Evolutionary conservation across 1,139 yeast species (phyloP).

Genomic region (Taphrina wiesneri): DNA sequence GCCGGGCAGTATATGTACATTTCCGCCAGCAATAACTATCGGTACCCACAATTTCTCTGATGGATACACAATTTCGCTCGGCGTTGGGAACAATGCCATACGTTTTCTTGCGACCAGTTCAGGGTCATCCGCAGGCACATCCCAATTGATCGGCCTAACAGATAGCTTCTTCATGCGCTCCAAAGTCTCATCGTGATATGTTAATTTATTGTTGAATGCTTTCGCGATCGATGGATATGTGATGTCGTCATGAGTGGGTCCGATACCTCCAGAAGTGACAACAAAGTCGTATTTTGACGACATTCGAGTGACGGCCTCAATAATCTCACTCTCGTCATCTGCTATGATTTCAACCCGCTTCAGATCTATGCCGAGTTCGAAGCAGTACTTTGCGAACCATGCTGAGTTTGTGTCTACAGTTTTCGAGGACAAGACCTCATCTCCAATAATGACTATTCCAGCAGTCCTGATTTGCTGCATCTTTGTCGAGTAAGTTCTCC

Average conservation of each 20-base stretch:
- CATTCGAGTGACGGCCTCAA: constrained; percentile 54
- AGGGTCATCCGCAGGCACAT: constrained; percentile 45
- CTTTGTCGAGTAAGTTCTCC: neutral
- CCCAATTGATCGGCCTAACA: constrained; percentile 47
- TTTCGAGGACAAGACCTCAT: constrained; percentile 85
- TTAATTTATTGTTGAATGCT: constrained; percentile 58
- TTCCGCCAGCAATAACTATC: constrained; percentile 61
- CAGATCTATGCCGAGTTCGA: constrained; percentile 63
- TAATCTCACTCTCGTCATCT: constrained; percentile 69
- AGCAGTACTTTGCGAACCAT: constrained; percentile 70
- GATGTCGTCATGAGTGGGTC: constrained; percentile 88
- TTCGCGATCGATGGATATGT: constrained; percentile 69
- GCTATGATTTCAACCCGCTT: constrained; percentile 71
- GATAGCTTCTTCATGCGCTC: constrained; percentile 59
- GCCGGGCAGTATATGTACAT: constrained; percentile 76
- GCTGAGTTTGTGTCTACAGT: constrained; percentile 76
- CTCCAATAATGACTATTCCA: constrained; percentile 68
- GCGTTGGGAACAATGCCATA: constrained; percentile 65
- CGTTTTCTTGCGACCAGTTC: constrained; percentile 64
- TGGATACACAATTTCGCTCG: constrained; percentile 54
- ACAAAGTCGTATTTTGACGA: constrained; percentile 62
- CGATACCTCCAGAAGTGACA: constrained; percentile 79
- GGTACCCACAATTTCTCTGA: constrained; percentile 78
- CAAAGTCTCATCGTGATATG: constrained; percentile 59
- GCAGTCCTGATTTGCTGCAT: constrained; percentile 42